phyloP scores from a whole-genome alignment of 208 protist genomes.

The Strigomonas galati region DNA sequence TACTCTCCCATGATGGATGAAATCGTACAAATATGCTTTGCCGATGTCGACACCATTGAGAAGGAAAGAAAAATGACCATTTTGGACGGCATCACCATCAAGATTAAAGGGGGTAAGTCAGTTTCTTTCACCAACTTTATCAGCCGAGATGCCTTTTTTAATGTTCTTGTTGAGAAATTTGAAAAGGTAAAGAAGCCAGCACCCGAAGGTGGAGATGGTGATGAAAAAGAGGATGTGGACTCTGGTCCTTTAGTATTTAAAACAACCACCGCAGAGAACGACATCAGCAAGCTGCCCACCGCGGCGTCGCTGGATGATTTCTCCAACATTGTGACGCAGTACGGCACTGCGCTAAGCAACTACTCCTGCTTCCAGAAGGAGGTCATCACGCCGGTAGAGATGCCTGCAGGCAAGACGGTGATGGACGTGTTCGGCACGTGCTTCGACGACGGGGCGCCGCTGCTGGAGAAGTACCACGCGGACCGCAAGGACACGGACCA shows the following conservation, averaged over 20 bases:
- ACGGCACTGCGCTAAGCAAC: conserved; percentile 51
- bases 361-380: conserved; percentile 51
- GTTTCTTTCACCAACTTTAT: conserved; percentile 56
- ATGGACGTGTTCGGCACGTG: conserved; percentile 58
- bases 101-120: conserved; percentile 23
- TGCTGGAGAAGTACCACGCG: conserved; percentile 45
- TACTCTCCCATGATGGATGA: conserved; percentile 46
- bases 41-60: conserved; percentile 35
- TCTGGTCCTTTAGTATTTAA: conserved; percentile 23
- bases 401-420: conserved; percentile 38
- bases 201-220: neutral
- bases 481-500: conserved; percentile 45
- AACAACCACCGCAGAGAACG: conserved; percentile 37
- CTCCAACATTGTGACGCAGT: conserved; percentile 50
- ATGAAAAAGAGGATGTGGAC: neutral
- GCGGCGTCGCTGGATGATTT: conserved; percentile 45
- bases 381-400: conserved; percentile 39
- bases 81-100: conserved; percentile 45
- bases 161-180: conserved; percentile 26
- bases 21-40: conserved; percentile 36
- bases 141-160: conserved; percentile 45
- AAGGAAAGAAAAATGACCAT: conserved; percentile 62
- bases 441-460: conserved; percentile 46
- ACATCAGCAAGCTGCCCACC: conserved; percentile 39
- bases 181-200: conserved; percentile 17